Conservation (phyloP, 768 basidiomycete genomes). For the Kwoniella shandongensis region DNA sequence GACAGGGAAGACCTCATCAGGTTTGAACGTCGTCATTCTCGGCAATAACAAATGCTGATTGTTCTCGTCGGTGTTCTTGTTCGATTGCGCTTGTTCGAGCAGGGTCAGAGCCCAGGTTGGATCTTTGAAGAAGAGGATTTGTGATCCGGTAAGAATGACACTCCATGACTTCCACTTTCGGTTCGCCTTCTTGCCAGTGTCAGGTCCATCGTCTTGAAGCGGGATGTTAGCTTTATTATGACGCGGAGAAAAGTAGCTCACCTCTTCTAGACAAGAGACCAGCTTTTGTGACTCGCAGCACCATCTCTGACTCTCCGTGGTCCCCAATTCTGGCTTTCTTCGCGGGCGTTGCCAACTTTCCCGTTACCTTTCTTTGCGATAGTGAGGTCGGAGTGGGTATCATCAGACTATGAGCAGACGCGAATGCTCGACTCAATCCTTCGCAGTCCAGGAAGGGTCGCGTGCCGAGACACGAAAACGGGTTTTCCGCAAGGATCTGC, state of each 20-base stretch:
- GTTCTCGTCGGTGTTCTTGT: conserved; percentile 8
- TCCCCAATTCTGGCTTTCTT: conserved; percentile 8
- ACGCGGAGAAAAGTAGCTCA: conserved; percentile 18
- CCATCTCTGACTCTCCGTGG: conserved; percentile 18
- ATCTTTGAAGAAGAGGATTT: conserved; percentile 77
- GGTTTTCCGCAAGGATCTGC: conserved; percentile 46
- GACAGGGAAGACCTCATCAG: conserved; percentile 81
- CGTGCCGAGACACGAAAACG: conserved; percentile 53
- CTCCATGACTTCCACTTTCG: conserved; percentile 88
- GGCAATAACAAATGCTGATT: conserved; percentile 47
- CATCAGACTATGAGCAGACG: conserved; percentile 29
- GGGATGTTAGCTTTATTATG: background rate
- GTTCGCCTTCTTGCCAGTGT: conserved; percentile 74
- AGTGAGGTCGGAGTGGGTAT: conserved; percentile 6
- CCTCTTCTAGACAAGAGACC: conserved; percentile 76
- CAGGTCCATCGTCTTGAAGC: conserved; percentile 61
- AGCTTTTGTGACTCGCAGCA: conserved; percentile 73
- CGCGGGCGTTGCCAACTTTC: conserved; percentile 10
- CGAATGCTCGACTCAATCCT: conserved; percentile 45
- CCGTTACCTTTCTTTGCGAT: conserved; percentile 3
- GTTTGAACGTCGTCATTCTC: conserved; percentile 58
- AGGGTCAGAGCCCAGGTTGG: conserved; percentile 48
- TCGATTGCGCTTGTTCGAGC: conserved; percentile 34
- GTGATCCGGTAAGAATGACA: conserved; percentile 82
- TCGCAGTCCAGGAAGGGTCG: conserved; percentile 48